These are phyloP conservation scores for Elymus sibiricus DNA, from an alignment of 176 grass and related monocot species.

Conservation along the genomic window DNA sequence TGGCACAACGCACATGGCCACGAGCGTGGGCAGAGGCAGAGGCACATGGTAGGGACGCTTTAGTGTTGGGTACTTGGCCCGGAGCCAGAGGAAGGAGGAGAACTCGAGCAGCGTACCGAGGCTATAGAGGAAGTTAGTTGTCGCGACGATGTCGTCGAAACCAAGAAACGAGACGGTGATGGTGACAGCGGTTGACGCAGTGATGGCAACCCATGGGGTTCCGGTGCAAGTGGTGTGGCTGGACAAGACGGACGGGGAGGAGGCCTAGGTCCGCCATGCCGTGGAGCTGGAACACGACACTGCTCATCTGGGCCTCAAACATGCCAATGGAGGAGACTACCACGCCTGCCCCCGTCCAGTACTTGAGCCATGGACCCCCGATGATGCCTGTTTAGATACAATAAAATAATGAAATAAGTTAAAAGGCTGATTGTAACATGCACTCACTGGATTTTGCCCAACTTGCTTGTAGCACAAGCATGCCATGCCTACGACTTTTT, in stretches of 20 bases:
- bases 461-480: no score
- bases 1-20: conserved; percentile 13
- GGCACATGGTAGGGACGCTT: conserved; percentile 41
- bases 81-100: no score
- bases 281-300: conserved; percentile 41
- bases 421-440: no score
- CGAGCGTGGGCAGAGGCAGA: conserved; percentile 7
- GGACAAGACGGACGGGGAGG: conserved; percentile 30
- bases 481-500: no score
- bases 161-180: conserved; percentile 12
- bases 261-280: conserved; percentile 53
- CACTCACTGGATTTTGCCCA: no score
- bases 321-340: conserved; percentile 14
- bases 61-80: neutral
- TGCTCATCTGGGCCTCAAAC: conserved; percentile 52
- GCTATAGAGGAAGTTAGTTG: no score
- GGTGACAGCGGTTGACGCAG: neutral
- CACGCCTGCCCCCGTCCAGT: conserved; percentile 32
- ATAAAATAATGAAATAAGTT: no score
- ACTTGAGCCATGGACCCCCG: conserved; percentile 38
- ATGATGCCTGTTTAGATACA: conserved; percentile 10
- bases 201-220: neutral
- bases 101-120: no score
- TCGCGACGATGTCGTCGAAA: no score
- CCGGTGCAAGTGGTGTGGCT: neutral